phyloP scores from a whole-genome alignment of 306 rosid genomes.

The Glycine soja region DNA sequence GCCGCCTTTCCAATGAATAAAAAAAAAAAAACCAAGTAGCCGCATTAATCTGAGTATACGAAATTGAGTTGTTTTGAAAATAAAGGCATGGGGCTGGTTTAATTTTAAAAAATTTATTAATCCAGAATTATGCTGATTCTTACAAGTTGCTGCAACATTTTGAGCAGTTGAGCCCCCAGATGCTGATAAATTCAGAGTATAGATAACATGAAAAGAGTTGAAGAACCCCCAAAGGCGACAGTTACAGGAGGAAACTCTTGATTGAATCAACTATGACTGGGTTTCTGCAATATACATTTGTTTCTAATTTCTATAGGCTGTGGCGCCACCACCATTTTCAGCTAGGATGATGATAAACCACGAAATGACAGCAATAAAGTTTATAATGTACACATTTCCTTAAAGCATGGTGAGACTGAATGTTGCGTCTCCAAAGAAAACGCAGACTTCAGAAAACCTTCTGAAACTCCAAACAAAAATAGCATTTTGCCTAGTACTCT shows the following conservation, averaged over 20 bases:
- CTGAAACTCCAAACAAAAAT: slow-evolving; percentile 10
- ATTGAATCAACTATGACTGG: slow-evolving; percentile 4
- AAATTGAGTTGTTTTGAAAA: background rate
- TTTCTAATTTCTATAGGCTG: background rate
- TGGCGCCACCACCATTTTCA: slow-evolving; percentile 41
- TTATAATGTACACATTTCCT: slow-evolving; percentile 42
- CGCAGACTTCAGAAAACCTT: background rate
- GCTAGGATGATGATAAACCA: slow-evolving; percentile 25
- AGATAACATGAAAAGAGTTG: background rate
- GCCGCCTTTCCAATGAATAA: background rate
- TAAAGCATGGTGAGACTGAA: slow-evolving; percentile 38
- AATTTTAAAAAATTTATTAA: background rate
- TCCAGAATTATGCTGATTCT: background rate
- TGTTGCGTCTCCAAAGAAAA: slow-evolving; percentile 38
- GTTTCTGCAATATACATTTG: slow-evolving; percentile 43
- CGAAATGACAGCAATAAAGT: background rate
- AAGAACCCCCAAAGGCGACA: background rate
- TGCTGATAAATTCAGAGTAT: background rate
- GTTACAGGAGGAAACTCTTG: background rate
- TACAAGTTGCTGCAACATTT: slow-evolving; percentile 3
- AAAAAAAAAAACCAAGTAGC: too few relatives aligned
- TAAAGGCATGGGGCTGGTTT: background rate
- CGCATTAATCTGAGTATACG: background rate
- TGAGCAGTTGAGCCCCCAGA: background rate
- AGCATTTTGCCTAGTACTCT: background rate